Evolutionary conservation across 2,329 filamentous ascomycete genomes (phyloP).

Genomic region (Metarhizium humberi): DNA sequence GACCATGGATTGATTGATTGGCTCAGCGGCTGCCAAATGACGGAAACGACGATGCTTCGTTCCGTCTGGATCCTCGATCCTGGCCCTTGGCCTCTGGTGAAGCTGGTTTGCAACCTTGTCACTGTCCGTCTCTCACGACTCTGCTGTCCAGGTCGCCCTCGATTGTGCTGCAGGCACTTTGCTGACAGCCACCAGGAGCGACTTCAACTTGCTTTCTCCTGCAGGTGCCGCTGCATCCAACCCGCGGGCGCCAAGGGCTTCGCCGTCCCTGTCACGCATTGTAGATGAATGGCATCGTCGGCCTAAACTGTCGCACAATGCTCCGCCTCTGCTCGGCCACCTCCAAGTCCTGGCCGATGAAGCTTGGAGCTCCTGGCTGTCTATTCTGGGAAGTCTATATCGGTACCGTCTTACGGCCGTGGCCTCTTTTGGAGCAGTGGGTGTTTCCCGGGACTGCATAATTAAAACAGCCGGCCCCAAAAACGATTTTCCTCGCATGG

Average conservation of each 20-base stretch:
- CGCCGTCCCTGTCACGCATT: too few relatives aligned
- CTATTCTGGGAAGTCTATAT: background rate
- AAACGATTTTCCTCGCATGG: background rate
- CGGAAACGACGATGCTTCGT: background rate
- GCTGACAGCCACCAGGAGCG: background rate
- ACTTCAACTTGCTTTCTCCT: background rate
- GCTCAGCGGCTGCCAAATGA: background rate
- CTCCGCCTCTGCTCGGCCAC: background rate
- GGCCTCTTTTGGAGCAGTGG: background rate
- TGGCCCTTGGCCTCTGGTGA: background rate
- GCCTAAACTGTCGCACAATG: background rate
- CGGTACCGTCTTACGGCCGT: background rate
- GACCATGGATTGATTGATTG: background rate
- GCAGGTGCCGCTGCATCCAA: background rate
- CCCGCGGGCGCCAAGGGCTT: background rate
- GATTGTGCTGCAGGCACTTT: background rate
- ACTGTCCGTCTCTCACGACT: background rate
- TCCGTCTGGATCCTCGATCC: background rate
- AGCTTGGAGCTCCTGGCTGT: too few relatives aligned
- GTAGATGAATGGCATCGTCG: background rate
- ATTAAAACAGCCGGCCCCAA: background rate
- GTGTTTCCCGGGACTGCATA: background rate
- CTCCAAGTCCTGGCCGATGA: too few relatives aligned
- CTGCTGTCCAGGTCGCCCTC: background rate
- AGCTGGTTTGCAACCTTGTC: background rate